Evolutionary conservation across 306 rosid genomes (phyloP), one percentile per base, ranked within the genome.

Genomic region (Purshia tridentata): DNA sequence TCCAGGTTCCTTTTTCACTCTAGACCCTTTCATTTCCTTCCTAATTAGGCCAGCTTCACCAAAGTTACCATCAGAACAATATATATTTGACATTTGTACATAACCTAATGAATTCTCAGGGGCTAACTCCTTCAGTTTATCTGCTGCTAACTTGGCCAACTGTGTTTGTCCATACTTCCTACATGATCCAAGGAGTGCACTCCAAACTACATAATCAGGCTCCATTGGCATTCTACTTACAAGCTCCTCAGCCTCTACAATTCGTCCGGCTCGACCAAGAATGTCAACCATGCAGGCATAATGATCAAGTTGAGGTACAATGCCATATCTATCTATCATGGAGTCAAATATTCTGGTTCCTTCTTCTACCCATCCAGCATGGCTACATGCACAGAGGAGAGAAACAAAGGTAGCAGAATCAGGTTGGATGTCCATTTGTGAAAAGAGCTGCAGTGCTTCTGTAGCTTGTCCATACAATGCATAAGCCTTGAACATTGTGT

Each of bases 251-350:
- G 98, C 97, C 81, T 93, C 89, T 16, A 40, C 47, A 68, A 91
- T 67, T 78, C n/a, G 40, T 46, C 98, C 98, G 10, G 90, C 88
- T 76, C 97, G 88, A 72, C 98, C 98, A 67, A 85, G 82, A 73
- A 88, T 86, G 83, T 91, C 98, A 81, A 91, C 88, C 97, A 93
- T 88, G 86, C 96, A 91, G 70, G 94, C 88, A 80, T 86, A 93
- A 71, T 93, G 98, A 73, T 93, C 97, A 42, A 84, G 79, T 42
- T 85, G 87, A 65, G 90, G 96, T 66, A 61, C 70, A 71, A 88
- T 73, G 48, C 88, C 80, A 51, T 88, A 84, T 61, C 37, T 73
- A 65, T 70, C 67, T 65, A 55, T 37, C 89, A 93, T 88, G 35
- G 80, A 79, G 62, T 82, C 78, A 69, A 89, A 93, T 22, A 91